Evolutionary conservation across 1,139 yeast genomes (phyloP), one percentile per base, ranked within the genome.

Genomic region (Debaryomyces sp.): DNA sequence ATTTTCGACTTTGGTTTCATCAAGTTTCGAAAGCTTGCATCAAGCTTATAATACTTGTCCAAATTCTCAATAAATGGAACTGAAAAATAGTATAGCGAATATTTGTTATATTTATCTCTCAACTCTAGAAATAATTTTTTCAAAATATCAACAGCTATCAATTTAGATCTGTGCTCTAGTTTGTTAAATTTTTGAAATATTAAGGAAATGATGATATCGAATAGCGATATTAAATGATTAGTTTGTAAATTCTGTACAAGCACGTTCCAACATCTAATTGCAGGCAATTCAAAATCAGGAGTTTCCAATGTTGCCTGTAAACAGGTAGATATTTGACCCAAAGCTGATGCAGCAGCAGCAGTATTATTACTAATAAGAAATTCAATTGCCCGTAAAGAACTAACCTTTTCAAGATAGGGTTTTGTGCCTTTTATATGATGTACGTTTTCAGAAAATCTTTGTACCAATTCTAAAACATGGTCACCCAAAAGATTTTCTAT

Each of bases 271-370:
- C 96, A 87, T 40, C 76, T 72, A 46, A 94, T 69, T 0, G 95
- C 84, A 33, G 80, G 78, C 17, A 72, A 72, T 53, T 87, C 86
- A 23, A 91, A 77, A 27, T 81, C 84, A 0, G 77, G 68, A 21
- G 78, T 79, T 36, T 86, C 92, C 29, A 92, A 67, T 0, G 95
- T 87, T 0, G 94, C 84, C 60, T 91, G 97, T 17, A 95, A 70
- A 57, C 96, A 88, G 1, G 96, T 87, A 50, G 91, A 86, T 5
- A 95, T 80, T 62, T 94, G 99, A 0, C 97, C 96, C 32, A 92
- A 71, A 0, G 96, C 94, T 4, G 90, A 80, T 2, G 87, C 82
- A 15, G 89, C 81, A 1, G 86, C 78, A 4, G 75, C 64, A 5
- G 84, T 82, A 26, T 88, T 76, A n/a, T 84, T 76, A 44, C 77